Percentiles rank a stretch among this genome's conserved stretches.
Evolutionary conservation across 169 alveolate genomes (phyloP).

Genomic region (Theileria parva): DNA sequence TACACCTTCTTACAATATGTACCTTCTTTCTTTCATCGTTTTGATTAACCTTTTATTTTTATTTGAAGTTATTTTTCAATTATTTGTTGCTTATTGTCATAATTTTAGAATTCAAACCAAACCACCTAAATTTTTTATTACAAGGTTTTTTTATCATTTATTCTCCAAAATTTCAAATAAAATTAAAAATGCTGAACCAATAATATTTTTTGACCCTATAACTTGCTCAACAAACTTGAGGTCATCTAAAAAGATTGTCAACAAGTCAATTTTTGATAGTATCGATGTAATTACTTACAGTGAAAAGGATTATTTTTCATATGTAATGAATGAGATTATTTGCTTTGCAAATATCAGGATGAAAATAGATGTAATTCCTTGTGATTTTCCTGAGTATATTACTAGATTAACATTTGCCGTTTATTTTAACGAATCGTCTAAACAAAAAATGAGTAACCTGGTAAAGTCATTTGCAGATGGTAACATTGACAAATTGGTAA

Average conservation of each 20-base stretch:
- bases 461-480: conserved; percentile 55
- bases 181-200: conserved; percentile 41
- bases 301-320: conserved; percentile 40
- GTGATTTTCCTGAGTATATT: conserved; percentile 51
- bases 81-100: conserved; percentile 50
- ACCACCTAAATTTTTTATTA: conserved; percentile 23
- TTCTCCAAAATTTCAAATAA: conserved; percentile 23
- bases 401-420: conserved; percentile 46
- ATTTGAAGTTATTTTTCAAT: conserved; percentile 20
- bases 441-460: conserved; percentile 28
- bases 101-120: conserved; percentile 68
- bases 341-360: conserved; percentile 35
- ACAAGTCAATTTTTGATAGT: not conserved
- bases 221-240: conserved; percentile 17
- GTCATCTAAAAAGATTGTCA: not conserved
- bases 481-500: conserved; percentile 38
- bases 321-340: conserved; percentile 35
- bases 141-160: conserved; percentile 15
- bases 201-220: conserved; percentile 18
- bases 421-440: conserved; percentile 27
- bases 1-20: conserved; percentile 16
- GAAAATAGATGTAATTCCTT: conserved; percentile 45
- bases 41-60: conserved; percentile 22
- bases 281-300: conserved; percentile 7
- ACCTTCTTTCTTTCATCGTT: not conserved